Conservation (phyloP, 352 stramenopile genomes). For the Blastocystis sp. region DNA sequence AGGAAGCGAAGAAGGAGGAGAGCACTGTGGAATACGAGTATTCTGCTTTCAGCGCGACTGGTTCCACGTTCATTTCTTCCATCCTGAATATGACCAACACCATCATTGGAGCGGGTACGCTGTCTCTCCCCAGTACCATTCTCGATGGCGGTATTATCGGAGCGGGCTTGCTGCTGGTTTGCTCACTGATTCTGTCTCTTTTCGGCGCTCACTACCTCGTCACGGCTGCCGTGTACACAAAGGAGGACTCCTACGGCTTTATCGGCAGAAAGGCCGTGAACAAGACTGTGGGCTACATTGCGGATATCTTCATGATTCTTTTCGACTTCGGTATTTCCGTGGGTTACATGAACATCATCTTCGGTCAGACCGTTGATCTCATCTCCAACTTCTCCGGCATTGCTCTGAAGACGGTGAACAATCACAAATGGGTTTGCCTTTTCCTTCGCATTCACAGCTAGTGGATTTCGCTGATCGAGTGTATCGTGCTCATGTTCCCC, state of each 20-base stretch:
- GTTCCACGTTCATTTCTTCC: constrained; percentile 1
- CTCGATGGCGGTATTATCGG: background rate
- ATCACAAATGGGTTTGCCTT: background rate
- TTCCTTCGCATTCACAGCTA: background rate
- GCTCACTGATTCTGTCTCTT: constrained; percentile 10
- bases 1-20: too few relatives aligned
- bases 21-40: too few relatives aligned
- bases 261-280: background rate
- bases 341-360: constrained; percentile 23
- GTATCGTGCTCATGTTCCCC: constrained; percentile 1
- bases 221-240: background rate
- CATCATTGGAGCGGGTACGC: constrained; percentile 10
- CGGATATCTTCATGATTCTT: constrained; percentile 21
- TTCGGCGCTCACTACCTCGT: background rate
- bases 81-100: constrained; percentile 25
- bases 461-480: background rate
- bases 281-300: background rate
- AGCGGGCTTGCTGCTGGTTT: background rate
- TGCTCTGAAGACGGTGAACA: constrained; percentile 1
- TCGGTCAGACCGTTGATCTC: constrained; percentile 31
- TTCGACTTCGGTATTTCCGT: constrained; percentile 39
- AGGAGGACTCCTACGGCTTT: constrained; percentile 6
- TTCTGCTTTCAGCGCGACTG: background rate
- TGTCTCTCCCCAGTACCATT: constrained; percentile 15
- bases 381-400: background rate